Base-by-base conservation (phyloP, 768 basidiomycete species). In the Pleurotus cornucopiae region DNA sequence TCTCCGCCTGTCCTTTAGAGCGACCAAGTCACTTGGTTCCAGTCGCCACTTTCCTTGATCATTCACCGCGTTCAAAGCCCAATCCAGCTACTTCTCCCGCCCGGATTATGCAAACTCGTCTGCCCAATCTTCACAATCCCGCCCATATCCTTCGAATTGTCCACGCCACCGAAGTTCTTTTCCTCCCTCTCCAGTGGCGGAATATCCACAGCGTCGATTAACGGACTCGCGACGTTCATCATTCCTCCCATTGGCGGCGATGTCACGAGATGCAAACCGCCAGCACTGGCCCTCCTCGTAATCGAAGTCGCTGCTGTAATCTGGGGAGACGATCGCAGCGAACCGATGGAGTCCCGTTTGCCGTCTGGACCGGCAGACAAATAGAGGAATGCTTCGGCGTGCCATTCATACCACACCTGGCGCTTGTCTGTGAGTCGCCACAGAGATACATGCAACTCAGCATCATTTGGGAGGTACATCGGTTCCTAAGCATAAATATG, bases 341-440 rank as follows among this genome's bases (percentile, higher is more conserved):
- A 14, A 12, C 4, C 11, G 49, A 20, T 18, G 5, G 30, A 16
- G 6, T 41, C 51, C 9, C 38, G 16, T 41, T 53, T 18, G 20
- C 13, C 20, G 16, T n/a, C 39, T 30, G 11, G 11, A 4, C 12
- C 4, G n/a, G 5, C 39, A 11, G 51, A 21, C 37, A 53, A 38
- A n/a, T 38, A 53, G 52, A 98, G 75, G 74, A 91, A 98, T 14
- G 93, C 87, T 65, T 98, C 95, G 0, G 94, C 94, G 65, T 89
- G 87, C 97, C 97, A 99, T 71, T 98, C 97, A 71, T 98, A 98
- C 97, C 97, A 99, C 12, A 99, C 91, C 62, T 89, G 88, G 14
- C 85, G 83, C 55, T 87, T 81, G 69, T 90, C 91, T 2, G 94
- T 96, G 60, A 97, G 72, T 21, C 97, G 86, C 95, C 97, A 99